A percentile compares a stretch with the other conserved stretches of the same genome.
These are phyloP conservation scores for Lasiosphaeria miniovina DNA, from an alignment of 495 filamentous ascomycete species.

Conservation along the genomic window DNA sequence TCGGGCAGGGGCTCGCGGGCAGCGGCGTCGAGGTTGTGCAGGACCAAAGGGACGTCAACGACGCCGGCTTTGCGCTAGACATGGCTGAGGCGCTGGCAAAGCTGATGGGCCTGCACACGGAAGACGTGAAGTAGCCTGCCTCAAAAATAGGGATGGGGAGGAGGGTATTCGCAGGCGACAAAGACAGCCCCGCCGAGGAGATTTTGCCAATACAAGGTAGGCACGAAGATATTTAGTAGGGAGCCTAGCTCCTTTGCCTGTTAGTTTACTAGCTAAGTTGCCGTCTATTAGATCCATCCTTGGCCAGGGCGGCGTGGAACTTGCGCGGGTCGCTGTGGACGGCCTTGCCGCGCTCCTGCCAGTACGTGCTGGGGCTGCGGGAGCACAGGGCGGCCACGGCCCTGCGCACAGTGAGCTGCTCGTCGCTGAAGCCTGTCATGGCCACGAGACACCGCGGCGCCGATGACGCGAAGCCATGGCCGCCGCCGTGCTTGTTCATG, in stretches of 20 bases:
- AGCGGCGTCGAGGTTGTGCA: slow-evolving; percentile 35
- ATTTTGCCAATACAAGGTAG: no score
- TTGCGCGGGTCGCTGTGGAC: slow-evolving; percentile 63
- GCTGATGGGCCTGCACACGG: slow-evolving; percentile 14
- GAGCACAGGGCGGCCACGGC: slow-evolving; percentile 67
- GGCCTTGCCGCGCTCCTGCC: slow-evolving; percentile 65
- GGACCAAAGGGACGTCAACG: slow-evolving; percentile 39
- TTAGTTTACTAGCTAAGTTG: neutral
- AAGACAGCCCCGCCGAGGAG: neutral
- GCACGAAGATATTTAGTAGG: no score
- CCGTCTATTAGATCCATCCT: slow-evolving; percentile 70
- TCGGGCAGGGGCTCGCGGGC: slow-evolving; percentile 38
- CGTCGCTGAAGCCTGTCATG: slow-evolving; percentile 65
- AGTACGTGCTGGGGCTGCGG: slow-evolving; percentile 62
- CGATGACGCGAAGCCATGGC: slow-evolving; percentile 24
- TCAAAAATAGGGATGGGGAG: no score
- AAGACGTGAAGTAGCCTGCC: no score
- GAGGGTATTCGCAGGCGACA: neutral
- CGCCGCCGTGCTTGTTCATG: neutral
- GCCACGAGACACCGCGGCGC: slow-evolving; percentile 57
- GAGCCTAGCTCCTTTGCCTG: no score
- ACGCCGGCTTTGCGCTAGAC: slow-evolving; percentile 38
- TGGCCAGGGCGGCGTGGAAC: slow-evolving; percentile 71
- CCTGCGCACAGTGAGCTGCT: slow-evolving; percentile 68
- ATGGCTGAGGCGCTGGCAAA: slow-evolving; percentile 33